phyloP scores from a whole-genome alignment of 2,329 filamentous ascomycete genomes.

The Fonsecaea pugnacius region DNA sequence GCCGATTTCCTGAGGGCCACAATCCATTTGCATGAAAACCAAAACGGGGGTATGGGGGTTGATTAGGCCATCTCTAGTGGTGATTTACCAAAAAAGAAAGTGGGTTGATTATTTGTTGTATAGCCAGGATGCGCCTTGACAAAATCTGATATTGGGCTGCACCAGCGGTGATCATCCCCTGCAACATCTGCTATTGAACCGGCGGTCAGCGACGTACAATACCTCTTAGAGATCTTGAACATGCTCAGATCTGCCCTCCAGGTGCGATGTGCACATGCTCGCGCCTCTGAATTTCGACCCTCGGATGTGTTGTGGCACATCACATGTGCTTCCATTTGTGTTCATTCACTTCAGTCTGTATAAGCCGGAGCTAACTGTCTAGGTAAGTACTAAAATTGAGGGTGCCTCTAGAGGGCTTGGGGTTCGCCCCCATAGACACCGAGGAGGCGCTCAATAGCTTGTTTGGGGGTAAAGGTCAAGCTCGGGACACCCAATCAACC shows the following conservation, averaged over 20 bases:
- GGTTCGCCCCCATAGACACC: conserved; percentile 7
- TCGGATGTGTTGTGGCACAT: not conserved
- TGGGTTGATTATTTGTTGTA: conserved; percentile 10
- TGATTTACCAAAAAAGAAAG: not conserved
- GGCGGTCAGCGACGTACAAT: too few species aligned
- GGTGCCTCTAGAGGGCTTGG: not conserved
- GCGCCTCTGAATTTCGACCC: not conserved
- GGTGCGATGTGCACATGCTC: not conserved
- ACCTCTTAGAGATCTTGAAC: too few species aligned
- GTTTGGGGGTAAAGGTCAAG: not conserved
- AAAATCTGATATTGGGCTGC: not conserved
- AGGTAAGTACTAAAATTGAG: not conserved
- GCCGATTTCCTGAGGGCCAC: not conserved
- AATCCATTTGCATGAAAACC: not conserved
- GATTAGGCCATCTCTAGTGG: not conserved
- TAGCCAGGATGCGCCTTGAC: conserved; percentile 1
- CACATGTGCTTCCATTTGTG: not conserved
- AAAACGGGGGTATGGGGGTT: not conserved
- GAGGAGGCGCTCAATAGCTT: conserved; percentile 16
- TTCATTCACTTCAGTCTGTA: not conserved
- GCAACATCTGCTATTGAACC: too few species aligned
- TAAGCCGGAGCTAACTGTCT: not conserved
- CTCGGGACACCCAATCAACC: conserved; percentile 3
- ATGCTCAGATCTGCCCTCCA: not conserved
- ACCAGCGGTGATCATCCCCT: too few species aligned